Evolutionary conservation across 1,284 basidiomycete species (phyloP).

Genomic region (Dichomitus squalens): DNA sequence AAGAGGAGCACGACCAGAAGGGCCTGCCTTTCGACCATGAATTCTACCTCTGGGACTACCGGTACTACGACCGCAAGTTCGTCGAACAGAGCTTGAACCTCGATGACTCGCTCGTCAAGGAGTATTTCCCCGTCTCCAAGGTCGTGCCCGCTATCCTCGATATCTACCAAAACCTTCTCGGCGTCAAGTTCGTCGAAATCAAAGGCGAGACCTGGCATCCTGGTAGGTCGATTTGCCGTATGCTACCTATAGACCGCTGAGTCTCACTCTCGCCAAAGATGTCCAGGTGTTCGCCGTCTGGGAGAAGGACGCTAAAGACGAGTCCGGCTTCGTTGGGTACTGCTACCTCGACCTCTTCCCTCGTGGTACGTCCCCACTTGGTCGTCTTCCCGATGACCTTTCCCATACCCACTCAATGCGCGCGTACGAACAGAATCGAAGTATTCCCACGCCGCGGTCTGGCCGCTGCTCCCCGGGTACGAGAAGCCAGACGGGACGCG

Average conservation of each 20-base stretch:
- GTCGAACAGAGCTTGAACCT: conserved; percentile 67
- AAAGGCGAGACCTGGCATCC: conserved; percentile 71
- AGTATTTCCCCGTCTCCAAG: conserved; percentile 82
- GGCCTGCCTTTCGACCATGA: conserved; percentile 66
- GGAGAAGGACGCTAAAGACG: conserved; percentile 73
- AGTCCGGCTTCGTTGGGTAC: conserved; percentile 73
- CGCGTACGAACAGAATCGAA: conserved; percentile 69
- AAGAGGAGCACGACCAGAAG: conserved; percentile 63
- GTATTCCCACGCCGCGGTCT: conserved; percentile 87
- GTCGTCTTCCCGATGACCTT: neutral
- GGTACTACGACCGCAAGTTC: conserved; percentile 74
- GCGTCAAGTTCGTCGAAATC: conserved; percentile 71
- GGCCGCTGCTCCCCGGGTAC: conserved; percentile 71
- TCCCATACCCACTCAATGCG: neutral
- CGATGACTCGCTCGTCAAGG: conserved; percentile 78
- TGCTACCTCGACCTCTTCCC: conserved; percentile 89
- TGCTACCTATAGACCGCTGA: neutral
- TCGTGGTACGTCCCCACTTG: conserved; percentile 54
- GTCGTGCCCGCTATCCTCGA: conserved; percentile 80
- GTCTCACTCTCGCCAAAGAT: conserved; percentile 42
- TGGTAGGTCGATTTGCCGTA: conserved; percentile 42
- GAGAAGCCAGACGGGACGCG: conserved; percentile 54
- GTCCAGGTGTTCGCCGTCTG: conserved; percentile 82
- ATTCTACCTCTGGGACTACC: conserved; percentile 52
- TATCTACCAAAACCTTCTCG: conserved; percentile 80